These are phyloP conservation scores for Sphaceloma murrayae DNA, from an alignment of 2,329 filamentous ascomycete genomes.

Conservation along the genomic window DNA sequence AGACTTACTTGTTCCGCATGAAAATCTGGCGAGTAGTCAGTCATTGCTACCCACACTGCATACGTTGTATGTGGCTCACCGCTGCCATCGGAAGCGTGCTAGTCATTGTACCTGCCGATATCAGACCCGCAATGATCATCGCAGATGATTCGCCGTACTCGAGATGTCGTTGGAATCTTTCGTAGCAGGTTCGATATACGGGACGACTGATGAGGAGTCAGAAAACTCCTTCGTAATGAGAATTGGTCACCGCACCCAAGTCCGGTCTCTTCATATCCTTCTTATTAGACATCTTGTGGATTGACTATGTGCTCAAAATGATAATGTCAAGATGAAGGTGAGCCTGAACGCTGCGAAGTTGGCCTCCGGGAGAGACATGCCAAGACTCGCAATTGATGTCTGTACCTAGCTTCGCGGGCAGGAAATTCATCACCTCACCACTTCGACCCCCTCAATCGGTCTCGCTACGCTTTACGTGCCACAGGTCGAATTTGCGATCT, in stretches of 20 bases:
- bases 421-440: slow-evolving; percentile 6
- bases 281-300: slow-evolving; percentile 30
- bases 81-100: slow-evolving; percentile 92
- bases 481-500: no score
- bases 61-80: slow-evolving; percentile 37
- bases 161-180: slow-evolving; percentile 58
- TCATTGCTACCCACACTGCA: slow-evolving; percentile 24
- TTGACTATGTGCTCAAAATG: slow-evolving; percentile 37
- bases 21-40: slow-evolving; percentile 54
- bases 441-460: neutral
- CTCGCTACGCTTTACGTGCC: neutral
- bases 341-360: no score
- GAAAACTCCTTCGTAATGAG: slow-evolving; percentile 16
- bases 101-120: slow-evolving; percentile 48
- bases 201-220: slow-evolving; percentile 57
- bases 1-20: slow-evolving; percentile 66
- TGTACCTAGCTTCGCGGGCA: no score
- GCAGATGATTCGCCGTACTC: slow-evolving; percentile 42
- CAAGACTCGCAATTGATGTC: no score
- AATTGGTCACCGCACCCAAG: slow-evolving; percentile 50
- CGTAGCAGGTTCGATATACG: slow-evolving; percentile 67
- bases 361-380: neutral
- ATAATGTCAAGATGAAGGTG: slow-evolving; percentile 41
- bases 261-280: slow-evolving; percentile 69
- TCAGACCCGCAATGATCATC: slow-evolving; percentile 22